phyloP scores from a whole-genome alignment of 306 rosid genomes.

The Lotus japonicus region DNA sequence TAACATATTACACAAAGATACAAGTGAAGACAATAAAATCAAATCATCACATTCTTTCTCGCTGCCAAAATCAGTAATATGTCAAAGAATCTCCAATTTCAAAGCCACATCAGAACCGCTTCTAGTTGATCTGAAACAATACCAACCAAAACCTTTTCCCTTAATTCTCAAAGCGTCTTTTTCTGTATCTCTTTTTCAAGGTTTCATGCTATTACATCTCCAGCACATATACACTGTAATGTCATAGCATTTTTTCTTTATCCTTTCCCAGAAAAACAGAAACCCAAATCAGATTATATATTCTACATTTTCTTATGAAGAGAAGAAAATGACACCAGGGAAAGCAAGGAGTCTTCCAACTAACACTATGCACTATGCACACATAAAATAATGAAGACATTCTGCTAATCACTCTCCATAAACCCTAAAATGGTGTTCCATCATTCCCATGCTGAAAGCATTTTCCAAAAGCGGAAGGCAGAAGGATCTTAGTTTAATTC shows the following conservation, averaged over 20 bases:
- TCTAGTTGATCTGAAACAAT: not conserved
- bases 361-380: not conserved
- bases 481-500: not conserved
- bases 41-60: not conserved
- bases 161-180: not conserved
- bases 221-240: not conserved
- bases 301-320: not conserved
- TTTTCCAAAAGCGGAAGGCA: not conserved
- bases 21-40: not conserved
- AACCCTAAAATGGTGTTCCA: not conserved
- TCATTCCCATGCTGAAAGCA: not conserved
- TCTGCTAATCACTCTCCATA: not conserved
- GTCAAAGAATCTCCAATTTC: not conserved
- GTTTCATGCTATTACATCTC: not conserved
- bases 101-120: not conserved
- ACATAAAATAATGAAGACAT: not conserved
- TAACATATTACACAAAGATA: not conserved
- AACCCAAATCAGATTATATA: not conserved
- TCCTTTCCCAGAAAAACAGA: not conserved
- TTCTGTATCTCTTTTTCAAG: not conserved
- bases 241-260: not conserved
- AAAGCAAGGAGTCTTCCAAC: not conserved
- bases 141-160: not conserved
- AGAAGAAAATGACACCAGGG: conserved; percentile 1
- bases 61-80: conserved; percentile 2